These are phyloP conservation scores for Alternaria hordeiaustralica DNA, from an alignment of 2,329 filamentous ascomycete species.

Conservation along the genomic window DNA sequence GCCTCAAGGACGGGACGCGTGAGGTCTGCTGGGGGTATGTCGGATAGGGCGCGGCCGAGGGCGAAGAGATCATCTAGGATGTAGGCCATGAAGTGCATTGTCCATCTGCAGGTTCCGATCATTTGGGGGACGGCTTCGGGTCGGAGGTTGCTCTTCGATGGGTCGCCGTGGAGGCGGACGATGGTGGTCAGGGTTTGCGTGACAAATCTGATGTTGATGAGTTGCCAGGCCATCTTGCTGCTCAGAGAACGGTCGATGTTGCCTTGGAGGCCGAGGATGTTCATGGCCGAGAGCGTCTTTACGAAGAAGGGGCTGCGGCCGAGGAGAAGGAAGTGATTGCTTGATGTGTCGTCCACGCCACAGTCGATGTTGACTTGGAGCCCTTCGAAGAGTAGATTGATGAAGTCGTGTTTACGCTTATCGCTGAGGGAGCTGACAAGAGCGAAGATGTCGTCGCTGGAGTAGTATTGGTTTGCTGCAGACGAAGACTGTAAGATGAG, in stretches of 20 bases:
- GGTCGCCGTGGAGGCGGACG: constrained; percentile 45
- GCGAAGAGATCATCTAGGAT: constrained; percentile 60
- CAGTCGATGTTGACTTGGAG: constrained; percentile 72
- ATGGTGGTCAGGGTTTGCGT: constrained; percentile 68
- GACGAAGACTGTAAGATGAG: constrained; percentile 52
- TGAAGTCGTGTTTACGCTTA: constrained; percentile 53
- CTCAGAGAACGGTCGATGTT: constrained; percentile 61
- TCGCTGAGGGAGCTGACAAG: constrained; percentile 39
- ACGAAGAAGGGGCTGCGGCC: constrained; percentile 71
- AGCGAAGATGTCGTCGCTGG: constrained; percentile 58
- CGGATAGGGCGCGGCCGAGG: constrained; percentile 29
- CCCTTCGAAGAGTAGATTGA: constrained; percentile 68
- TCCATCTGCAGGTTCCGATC: constrained; percentile 79
- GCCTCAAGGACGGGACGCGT: constrained; percentile 34
- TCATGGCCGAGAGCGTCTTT: constrained; percentile 78
- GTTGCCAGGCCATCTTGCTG: constrained; percentile 76
- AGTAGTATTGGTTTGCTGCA: constrained; percentile 53
- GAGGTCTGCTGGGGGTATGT: constrained; percentile 45
- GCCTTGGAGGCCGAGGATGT: constrained; percentile 69
- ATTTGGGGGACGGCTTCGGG: constrained; percentile 45
- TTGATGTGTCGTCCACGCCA: constrained; percentile 73
- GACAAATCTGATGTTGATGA: constrained; percentile 75
- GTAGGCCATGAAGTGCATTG: constrained; percentile 68
- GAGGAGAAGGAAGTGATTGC: constrained; percentile 44
- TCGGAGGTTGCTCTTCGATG: constrained; percentile 57